Evolutionary conservation across 78 protist genomes (phyloP).

Genomic region (Cavenderia fasciculata): DNA sequence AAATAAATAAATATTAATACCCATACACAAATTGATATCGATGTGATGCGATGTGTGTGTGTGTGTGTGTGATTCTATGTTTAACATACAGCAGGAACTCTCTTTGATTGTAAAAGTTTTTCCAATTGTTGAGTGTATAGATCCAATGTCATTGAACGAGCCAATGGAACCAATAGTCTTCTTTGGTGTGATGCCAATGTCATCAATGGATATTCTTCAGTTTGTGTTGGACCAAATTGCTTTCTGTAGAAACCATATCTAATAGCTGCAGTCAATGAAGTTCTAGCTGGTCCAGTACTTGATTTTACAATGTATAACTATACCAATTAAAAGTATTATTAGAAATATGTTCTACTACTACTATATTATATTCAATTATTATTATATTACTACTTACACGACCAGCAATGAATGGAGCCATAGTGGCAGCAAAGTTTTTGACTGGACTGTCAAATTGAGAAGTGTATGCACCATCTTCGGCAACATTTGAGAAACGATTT

Average conservation of each 20-base stretch:
- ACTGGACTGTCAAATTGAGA: conserved; percentile 16
- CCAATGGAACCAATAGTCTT: conserved; percentile 38
- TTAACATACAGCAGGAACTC: background rate
- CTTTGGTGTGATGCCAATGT: conserved; percentile 50
- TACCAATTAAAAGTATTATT: too few relatives aligned
- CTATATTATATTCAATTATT: too few relatives aligned
- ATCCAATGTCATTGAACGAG: conserved; percentile 12
- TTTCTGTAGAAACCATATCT: conserved; percentile 26
- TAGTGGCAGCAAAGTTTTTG: conserved; percentile 30
- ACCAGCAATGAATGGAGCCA: conserved; percentile 46
- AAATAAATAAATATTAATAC: too few relatives aligned
- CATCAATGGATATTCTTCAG: conserved; percentile 39
- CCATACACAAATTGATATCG: too few relatives aligned
- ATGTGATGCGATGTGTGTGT: too few relatives aligned
- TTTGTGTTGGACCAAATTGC: conserved; percentile 61
- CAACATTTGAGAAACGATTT: conserved; percentile 72
- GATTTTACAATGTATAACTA: background rate
- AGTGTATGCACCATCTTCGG: conserved; percentile 52
- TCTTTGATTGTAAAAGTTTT: background rate
- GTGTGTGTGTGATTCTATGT: too few relatives aligned
- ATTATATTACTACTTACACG: conserved; percentile 22
- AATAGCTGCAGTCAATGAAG: conserved; percentile 45
- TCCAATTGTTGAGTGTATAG: background rate
- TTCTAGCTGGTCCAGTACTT: conserved; percentile 7
- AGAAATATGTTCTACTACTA: too few relatives aligned